Conservation (phyloP, 2,329 filamentous ascomycete genomes). For the Xylariaceae sp. region DNA sequence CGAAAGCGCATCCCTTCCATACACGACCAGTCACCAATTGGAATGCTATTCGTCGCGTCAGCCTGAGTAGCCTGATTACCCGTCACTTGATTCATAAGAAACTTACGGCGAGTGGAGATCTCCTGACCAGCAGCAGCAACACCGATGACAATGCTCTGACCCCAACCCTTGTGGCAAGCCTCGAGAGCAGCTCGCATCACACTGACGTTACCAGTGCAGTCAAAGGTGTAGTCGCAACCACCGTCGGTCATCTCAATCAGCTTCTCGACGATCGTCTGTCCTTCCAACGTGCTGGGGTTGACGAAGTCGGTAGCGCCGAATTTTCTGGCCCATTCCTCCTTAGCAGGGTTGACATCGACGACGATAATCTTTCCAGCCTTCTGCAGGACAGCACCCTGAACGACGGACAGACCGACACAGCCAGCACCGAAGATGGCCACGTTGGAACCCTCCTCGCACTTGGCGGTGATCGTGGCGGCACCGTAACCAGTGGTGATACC, state of each 20-base stretch:
- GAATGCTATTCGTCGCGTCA: slow-evolving; percentile 61
- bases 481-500: slow-evolving; percentile 99
- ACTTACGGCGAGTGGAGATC: slow-evolving; percentile 84
- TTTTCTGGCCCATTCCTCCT: slow-evolving; percentile 88
- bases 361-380: slow-evolving; percentile 73
- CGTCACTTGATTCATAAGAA: background rate
- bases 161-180: slow-evolving; percentile 99
- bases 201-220: slow-evolving; percentile 94
- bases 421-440: slow-evolving; percentile 92
- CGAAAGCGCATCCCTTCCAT: slow-evolving; percentile 97
- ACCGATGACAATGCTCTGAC: slow-evolving; percentile 95
- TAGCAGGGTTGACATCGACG: slow-evolving; percentile 72
- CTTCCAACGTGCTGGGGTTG: slow-evolving; percentile 76
- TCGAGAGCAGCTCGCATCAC: slow-evolving; percentile 92
- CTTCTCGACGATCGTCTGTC: slow-evolving; percentile 82
- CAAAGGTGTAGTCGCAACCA: slow-evolving; percentile 97
- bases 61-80: background rate
- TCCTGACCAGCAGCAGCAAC: slow-evolving; percentile 95
- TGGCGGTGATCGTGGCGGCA: slow-evolving; percentile 87
- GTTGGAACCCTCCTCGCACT: slow-evolving; percentile 82
- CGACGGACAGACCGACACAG: slow-evolving; percentile 90
- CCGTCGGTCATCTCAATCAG: slow-evolving; percentile 97
- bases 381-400: slow-evolving; percentile 86
- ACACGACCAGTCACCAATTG: slow-evolving; percentile 96
- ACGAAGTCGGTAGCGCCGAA: slow-evolving; percentile 97